Evolutionary conservation across 148 eudicot species (phyloP), one percentile per base, ranked within the genome.

Genomic region (Silene latifolia): DNA sequence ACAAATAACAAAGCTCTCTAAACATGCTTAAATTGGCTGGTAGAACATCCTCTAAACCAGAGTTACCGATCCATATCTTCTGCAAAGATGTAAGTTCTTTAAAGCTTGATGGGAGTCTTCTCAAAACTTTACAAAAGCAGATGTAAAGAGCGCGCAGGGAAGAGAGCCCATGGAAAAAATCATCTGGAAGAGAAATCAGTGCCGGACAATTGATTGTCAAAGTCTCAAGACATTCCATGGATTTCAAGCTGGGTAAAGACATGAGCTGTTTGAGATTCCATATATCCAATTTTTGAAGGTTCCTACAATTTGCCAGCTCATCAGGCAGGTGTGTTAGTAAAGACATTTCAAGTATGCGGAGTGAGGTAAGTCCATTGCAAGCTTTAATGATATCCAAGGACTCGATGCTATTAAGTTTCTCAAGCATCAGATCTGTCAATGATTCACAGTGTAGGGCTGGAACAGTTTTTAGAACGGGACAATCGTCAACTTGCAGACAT

Each of bases 231-330:
- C 57, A 73, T 21, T 6, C 21, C 17, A 63, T 67, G 29, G 29
- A 51, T 24, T 70, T 29, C 32, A 70, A 21, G 14, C 68, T 44
- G 39, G 76, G 76, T 8, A 73, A 73, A 21, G 76, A 73, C 57
- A 42, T 12, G 14, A 73, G 76, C 42, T 62, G 11, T 61, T 21
- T 9, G 5, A 66, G 61, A 23, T 54, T n/a, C n/a, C 25, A 25
- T 61, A 73, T 46, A 17, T 21, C 27, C 76, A 73, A 24, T 42
- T 62, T 62, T 20, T 21, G 57, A 25, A 73, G 20, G 19, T 73
- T 73, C 25, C 8, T 61, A 62, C 23, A 42, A 18, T 46, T 73
- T 46, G 68, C 46, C 35, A 73, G 42, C 12, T 73, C 68, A 14
- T 61, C 39, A 62, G 76, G 76, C 68, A 73, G 65, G 19, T 32